Percentiles rank a stretch among this genome's conserved stretches.
Conservation (phyloP, 2,329 filamentous ascomycete genomes). For the Dactylonectria estremocensis region DNA sequence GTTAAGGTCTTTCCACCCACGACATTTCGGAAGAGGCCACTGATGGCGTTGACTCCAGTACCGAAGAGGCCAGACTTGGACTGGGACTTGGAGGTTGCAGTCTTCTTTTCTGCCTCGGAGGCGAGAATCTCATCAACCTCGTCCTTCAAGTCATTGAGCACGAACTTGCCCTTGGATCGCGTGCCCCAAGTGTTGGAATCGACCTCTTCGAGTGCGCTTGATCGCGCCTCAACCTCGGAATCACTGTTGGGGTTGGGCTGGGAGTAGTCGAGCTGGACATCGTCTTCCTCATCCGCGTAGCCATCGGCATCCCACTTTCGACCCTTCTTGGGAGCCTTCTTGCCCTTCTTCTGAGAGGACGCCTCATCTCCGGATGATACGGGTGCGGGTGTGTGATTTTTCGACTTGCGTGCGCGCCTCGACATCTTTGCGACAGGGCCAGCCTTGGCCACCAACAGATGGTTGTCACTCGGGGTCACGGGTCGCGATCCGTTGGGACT, state of each 20-base stretch:
- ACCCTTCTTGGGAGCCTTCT: slow-evolving; percentile 85
- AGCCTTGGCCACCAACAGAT: slow-evolving; percentile 79
- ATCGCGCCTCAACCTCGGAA: slow-evolving; percentile 67
- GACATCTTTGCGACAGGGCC: slow-evolving; percentile 85
- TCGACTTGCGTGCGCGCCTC: slow-evolving; percentile 79
- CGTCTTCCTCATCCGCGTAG: slow-evolving; percentile 85
- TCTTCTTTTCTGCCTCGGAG: slow-evolving; percentile 77
- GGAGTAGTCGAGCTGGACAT: slow-evolving; percentile 90
- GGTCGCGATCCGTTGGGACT: slow-evolving; percentile 86
- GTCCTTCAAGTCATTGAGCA: slow-evolving; percentile 92
- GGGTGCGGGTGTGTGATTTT: slow-evolving; percentile 76
- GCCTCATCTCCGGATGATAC: slow-evolving; percentile 89
- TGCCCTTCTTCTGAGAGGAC: slow-evolving; percentile 66
- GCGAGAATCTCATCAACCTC: slow-evolving; percentile 93
- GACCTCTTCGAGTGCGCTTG: slow-evolving; percentile 79
- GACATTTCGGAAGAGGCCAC: slow-evolving; percentile 93
- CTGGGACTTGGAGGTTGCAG: slow-evolving; percentile 62
- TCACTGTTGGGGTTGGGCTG: slow-evolving; percentile 68
- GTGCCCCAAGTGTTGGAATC: slow-evolving; percentile 88
- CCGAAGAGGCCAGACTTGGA: slow-evolving; percentile 78
- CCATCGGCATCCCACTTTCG: slow-evolving; percentile 95
- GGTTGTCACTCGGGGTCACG: slow-evolving; percentile 77
- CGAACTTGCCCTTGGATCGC: slow-evolving; percentile 91
- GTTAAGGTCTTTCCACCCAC: slow-evolving; percentile 95
- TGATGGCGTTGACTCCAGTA: slow-evolving; percentile 85